Evolutionary conservation across 306 rosid species (phyloP).

Genomic region (Mimosa pudica): DNA sequence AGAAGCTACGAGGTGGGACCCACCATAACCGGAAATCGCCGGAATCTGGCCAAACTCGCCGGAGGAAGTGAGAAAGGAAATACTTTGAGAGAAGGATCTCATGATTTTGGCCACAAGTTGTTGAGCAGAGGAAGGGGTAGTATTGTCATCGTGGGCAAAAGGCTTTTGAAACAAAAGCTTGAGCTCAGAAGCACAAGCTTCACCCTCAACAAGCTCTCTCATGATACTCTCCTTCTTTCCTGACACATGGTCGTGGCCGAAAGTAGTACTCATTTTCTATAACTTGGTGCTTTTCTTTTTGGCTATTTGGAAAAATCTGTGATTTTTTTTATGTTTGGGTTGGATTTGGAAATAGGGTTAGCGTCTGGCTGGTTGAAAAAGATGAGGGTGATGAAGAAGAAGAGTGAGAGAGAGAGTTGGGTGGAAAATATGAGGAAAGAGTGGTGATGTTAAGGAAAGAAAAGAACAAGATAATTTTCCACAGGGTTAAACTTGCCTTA

Average conservation of each 20-base stretch:
- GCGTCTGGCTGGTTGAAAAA: too few relatives aligned
- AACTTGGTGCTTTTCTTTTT: not conserved
- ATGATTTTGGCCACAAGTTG: conserved; percentile 43
- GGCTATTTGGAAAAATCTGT: too few relatives aligned
- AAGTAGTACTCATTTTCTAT: conserved; percentile 33
- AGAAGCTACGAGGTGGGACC: conserved; percentile 19
- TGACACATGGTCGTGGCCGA: conserved; percentile 15
- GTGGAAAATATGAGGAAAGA: too few relatives aligned
- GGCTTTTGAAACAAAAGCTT: conserved; percentile 44
- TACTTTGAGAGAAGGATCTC: conserved; percentile 41
- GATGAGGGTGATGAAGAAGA: conserved; percentile 38
- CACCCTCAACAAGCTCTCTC: conserved; percentile 48
- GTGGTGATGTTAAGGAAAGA: too few relatives aligned
- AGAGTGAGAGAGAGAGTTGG: too few relatives aligned
- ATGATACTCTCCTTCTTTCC: conserved; percentile 23
- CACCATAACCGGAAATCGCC: conserved; percentile 26
- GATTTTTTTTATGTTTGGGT: too few relatives aligned
- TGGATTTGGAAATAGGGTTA: not conserved
- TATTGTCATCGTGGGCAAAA: conserved; percentile 5
- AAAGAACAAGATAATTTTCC: too few relatives aligned
- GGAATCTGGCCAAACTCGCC: conserved; percentile 9
- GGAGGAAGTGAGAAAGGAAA: conserved; percentile 45
- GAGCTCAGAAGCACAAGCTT: conserved; percentile 48
- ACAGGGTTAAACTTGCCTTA: too few relatives aligned
- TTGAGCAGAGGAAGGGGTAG: conserved; percentile 31